Percentiles rank a stretch among this genome's conserved stretches.
Conservation (phyloP, 2,329 filamentous ascomycete species). For the Rhynchosporium secalis region DNA sequence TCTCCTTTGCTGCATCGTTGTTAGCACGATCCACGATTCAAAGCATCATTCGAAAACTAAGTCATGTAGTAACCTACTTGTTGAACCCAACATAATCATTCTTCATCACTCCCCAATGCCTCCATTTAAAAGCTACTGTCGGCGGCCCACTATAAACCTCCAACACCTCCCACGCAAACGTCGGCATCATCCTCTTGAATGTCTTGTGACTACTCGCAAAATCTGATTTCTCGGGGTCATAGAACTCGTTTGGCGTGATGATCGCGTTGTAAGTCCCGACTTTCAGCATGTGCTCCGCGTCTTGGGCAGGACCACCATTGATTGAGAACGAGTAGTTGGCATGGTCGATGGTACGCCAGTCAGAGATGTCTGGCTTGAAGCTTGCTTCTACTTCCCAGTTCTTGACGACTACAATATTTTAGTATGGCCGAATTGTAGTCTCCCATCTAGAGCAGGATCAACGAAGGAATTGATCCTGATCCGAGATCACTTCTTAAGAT, state of each 20-base stretch:
- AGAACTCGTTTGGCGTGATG: constrained; percentile 63
- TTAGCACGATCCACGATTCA: neutral
- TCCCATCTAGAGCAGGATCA: too few relatives aligned
- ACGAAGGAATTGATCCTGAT: too few relatives aligned
- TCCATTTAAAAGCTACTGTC: constrained; percentile 62
- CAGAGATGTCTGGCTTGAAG: constrained; percentile 59
- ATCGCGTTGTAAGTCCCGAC: constrained; percentile 71
- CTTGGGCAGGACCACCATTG: constrained; percentile 58
- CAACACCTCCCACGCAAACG: constrained; percentile 69
- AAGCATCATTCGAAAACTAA: neutral
- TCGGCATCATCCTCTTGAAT: constrained; percentile 73
- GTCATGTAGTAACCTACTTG: constrained; percentile 48
- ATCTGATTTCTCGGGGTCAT: constrained; percentile 60
- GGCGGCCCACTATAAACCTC: constrained; percentile 68
- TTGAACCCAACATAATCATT: constrained; percentile 66
- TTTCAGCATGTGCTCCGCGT: constrained; percentile 63
- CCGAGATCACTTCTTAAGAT: too few relatives aligned
- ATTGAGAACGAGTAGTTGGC: constrained; percentile 62
- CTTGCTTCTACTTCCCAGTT: constrained; percentile 74
- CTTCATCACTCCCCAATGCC: constrained; percentile 68
- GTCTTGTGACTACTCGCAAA: constrained; percentile 67
- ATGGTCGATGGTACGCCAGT: constrained; percentile 67
- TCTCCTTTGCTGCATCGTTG: constrained; percentile 54
- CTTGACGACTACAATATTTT: constrained; percentile 52
- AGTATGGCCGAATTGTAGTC: too few relatives aligned